Conservation (phyloP, 129 eudicot genomes). For the Flaveria bidentis region DNA sequence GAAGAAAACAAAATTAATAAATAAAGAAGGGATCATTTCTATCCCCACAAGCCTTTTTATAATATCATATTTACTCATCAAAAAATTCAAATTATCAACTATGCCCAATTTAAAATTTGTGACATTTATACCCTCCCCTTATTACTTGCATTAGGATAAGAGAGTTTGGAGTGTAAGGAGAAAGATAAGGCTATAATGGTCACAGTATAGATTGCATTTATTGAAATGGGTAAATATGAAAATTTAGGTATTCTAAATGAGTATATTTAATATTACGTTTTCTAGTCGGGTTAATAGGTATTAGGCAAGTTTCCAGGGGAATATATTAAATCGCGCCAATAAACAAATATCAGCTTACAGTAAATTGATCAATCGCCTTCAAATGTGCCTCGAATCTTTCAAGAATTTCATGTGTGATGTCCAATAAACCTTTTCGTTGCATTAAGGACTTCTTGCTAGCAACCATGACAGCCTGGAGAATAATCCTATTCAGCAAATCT, state of each 20-base stretch:
- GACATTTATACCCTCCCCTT: conserved; percentile 3
- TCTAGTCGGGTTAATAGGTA: not conserved
- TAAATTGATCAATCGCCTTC: conserved; percentile 75
- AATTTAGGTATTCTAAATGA: not conserved
- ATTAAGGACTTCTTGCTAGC: conserved; percentile 85
- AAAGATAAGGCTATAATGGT: not conserved
- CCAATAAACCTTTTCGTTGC: conserved; percentile 70
- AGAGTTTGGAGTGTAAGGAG: not conserved
- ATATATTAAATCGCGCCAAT: not conserved
- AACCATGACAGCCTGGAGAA: conserved; percentile 80
- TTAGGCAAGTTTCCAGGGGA: not conserved
- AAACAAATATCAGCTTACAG: conserved; percentile 47
- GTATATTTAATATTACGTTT: not conserved
- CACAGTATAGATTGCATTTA: not conserved
- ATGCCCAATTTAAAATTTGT: not conserved
- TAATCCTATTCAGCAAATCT: conserved; percentile 4
- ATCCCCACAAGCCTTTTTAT: not conserved
- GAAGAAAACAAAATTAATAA: conserved; percentile 13
- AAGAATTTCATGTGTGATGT: conserved; percentile 79
- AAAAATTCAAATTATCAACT: not conserved
- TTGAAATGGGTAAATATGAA: not conserved
- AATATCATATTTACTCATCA: conserved; percentile 1
- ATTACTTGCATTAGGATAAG: not conserved
- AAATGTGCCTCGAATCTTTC: conserved; percentile 96
- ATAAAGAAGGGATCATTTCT: not conserved